phyloP scores from a whole-genome alignment of 257 asterid species.

The Lycium barbarum region DNA sequence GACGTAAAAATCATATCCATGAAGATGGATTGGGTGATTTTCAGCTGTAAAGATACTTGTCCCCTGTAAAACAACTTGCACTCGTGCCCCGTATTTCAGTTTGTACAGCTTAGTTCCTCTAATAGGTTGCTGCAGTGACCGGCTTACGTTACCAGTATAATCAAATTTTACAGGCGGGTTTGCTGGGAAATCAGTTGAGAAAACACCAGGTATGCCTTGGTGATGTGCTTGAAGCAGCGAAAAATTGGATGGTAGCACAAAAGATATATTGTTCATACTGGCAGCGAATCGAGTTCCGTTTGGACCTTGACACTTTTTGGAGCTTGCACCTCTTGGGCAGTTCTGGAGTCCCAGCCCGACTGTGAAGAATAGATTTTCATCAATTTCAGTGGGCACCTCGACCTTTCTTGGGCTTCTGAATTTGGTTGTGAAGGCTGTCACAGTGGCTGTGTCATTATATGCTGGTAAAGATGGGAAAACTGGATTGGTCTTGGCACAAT shows the following conservation, averaged over 20 bases:
- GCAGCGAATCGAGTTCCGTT: constrained; percentile 86
- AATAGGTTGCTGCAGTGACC: no score
- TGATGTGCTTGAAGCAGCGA: no score
- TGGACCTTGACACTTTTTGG: constrained; percentile 80
- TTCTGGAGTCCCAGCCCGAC: constrained; percentile 76
- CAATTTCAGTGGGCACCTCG: constrained; percentile 53
- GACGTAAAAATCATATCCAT: no score
- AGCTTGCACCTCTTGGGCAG: constrained; percentile 61
- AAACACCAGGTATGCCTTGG: no score
- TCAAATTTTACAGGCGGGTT: no score
- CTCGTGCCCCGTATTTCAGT: no score
- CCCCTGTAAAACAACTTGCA: no score
- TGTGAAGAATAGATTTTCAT: constrained; percentile 69
- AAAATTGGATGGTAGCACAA: constrained; percentile 72
- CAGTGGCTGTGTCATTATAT: constrained; percentile 73
- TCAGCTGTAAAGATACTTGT: no score
- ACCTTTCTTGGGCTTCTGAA: constrained; percentile 65
- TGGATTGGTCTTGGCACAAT: constrained; percentile 48
- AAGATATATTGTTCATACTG: constrained; percentile 88
- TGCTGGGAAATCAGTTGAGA: no score
- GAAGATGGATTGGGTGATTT: no score
- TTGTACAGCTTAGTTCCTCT: no score
- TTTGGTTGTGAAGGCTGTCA: constrained; percentile 65
- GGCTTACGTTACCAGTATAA: no score
- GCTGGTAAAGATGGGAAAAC: constrained; percentile 62